Evolutionary conservation across 768 basidiomycete species (phyloP).

Genomic region (Mrakia hoshinonis): DNA sequence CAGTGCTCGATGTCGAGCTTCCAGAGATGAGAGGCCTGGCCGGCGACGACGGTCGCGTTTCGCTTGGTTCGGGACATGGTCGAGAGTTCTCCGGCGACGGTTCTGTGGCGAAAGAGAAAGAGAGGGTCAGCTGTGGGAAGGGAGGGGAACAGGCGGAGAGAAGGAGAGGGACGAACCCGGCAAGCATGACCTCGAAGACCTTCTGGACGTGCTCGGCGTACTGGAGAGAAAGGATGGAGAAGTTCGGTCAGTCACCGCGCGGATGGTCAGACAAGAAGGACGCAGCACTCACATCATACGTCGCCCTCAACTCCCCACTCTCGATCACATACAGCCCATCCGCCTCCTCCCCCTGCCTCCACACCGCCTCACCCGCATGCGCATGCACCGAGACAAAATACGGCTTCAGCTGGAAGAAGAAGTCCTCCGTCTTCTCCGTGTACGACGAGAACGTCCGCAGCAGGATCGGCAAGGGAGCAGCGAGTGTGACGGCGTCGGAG

Average conservation of each 20-base stretch:
- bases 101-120: constrained; percentile 44
- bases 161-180: not conserved
- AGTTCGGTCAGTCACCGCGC: not conserved
- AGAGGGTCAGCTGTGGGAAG: not conserved
- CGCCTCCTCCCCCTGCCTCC: constrained; percentile 64
- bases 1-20: constrained; percentile 57
- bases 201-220: constrained; percentile 12
- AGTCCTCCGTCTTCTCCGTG: constrained; percentile 47
- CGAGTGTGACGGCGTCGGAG: not conserved
- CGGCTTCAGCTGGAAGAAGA: constrained; percentile 55
- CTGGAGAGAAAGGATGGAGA: not conserved
- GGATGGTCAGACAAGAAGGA: not conserved
- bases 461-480: constrained; percentile 52
- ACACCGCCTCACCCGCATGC: constrained; percentile 56
- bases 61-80: constrained; percentile 68
- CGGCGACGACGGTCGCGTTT: constrained; percentile 78
- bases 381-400: constrained; percentile 63
- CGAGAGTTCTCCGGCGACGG: constrained; percentile 90
- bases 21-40: constrained; percentile 73
- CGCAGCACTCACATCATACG: constrained; percentile 46
- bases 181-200: not conserved
- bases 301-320: constrained; percentile 71
- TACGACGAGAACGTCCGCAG: constrained; percentile 71
- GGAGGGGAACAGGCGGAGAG: not conserved
- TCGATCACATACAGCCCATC: constrained; percentile 86